Base-by-base conservation (phyloP, 495 filamentous ascomycete species). In the Bathelium albidoporum region DNA sequence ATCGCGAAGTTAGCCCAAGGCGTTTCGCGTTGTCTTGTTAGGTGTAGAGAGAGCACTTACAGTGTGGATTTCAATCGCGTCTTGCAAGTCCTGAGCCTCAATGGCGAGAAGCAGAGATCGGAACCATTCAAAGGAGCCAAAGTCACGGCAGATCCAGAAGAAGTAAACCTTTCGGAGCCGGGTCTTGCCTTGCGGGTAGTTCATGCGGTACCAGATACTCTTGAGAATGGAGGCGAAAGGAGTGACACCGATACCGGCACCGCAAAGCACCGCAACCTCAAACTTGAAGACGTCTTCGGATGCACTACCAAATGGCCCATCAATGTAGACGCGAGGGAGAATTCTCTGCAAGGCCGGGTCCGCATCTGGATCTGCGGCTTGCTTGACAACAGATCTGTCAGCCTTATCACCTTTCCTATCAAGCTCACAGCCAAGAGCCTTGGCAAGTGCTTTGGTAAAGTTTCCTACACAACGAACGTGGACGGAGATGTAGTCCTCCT, bases 161-260 rank as follows among this genome's bases (percentile, higher is more conserved):
- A 91, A 90, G 77, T 90, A 91, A 34, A 91, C 87, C 73, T 90
- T 91, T 62, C 85, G 78, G 32, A 91, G 79, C 32, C 85, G 77
- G 20, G 86, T 89, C 74, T 84, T 85, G 74, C 88, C 83, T 72
- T 87, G 82, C 14, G 87, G 86, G 73, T 86, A 89, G 78, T 89
- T 89, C 82, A 88, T 88, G n/a, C 87, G 81, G 73, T 90, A 91
- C 88, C 88, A 91, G 73, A 91, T 89, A 62, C 85, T 89, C 77
- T 91, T 91, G 69, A 91, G 74, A 69, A 90, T 88, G 1, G 87
- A 89, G 31, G 87, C 87, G 70, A 89, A 90, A 5, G 85, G 84
- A 31, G 86, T 89, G 9, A 89, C 85, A 73, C 87, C 86, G 66
- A 88, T 88, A 73, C 87, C 87, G 31, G 85, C 83, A 67, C 86